phyloP scores from a whole-genome alignment of 1,284 basidiomycete genomes.

The Marasmius sp. region DNA sequence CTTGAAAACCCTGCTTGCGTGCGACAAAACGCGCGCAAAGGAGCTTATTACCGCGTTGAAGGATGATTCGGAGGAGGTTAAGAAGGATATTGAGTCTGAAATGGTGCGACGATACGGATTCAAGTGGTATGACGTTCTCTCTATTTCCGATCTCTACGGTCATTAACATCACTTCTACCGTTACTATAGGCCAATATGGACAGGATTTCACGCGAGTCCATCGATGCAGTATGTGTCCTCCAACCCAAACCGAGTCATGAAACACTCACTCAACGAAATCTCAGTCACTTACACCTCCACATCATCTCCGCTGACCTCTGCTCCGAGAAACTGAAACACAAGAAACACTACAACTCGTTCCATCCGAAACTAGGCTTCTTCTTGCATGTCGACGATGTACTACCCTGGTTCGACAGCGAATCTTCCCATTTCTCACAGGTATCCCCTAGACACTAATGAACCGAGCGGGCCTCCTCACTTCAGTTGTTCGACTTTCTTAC shows the following conservation, averaged over 20 bases:
- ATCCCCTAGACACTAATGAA: neutral
- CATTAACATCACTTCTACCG: neutral
- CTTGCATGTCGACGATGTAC: conserved; percentile 72
- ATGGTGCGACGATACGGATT: conserved; percentile 81
- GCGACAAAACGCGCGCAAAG: conserved; percentile 52
- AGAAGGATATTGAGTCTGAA: conserved; percentile 71
- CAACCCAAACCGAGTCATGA: neutral
- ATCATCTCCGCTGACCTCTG: conserved; percentile 84
- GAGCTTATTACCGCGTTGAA: conserved; percentile 55
- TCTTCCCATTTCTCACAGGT: conserved; percentile 54
- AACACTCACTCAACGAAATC: neutral
- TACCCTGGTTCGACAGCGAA: conserved; percentile 71
- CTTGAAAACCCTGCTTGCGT: conserved; percentile 60
- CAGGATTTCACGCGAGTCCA: conserved; percentile 86
- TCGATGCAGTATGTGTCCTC: conserved; percentile 65
- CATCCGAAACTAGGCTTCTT: conserved; percentile 88
- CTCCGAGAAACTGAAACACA: conserved; percentile 77
- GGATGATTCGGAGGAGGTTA: conserved; percentile 55
- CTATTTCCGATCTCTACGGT: no score
- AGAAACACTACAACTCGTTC: conserved; percentile 96
- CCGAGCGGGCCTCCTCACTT: neutral
- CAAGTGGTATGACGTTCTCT: conserved; percentile 55
- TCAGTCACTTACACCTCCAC: conserved; percentile 85
- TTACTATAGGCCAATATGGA: conserved; percentile 43
- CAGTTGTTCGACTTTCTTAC: neutral